Base-by-base conservation (phyloP, 768 basidiomycete genomes). In the Sarcodon sp. region DNA sequence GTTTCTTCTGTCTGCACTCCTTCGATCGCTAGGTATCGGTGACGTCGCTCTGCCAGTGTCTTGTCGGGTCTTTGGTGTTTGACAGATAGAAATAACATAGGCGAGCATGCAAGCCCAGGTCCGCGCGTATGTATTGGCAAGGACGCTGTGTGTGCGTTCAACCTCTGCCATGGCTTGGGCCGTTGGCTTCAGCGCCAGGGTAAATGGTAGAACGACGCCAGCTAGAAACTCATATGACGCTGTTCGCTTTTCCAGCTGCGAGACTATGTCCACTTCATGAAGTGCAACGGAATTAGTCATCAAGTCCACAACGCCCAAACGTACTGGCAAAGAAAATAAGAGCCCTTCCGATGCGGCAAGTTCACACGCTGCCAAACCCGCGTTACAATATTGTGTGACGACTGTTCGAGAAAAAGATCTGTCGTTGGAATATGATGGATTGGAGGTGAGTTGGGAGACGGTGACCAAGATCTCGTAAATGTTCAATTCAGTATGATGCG, bases 21-120 rank as follows among this genome's bases (percentile, higher is more conserved):
- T 27, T 27, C 21, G 21, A 27, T 27, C 21, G 21, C 21, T 27
- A 27, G 21, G 21, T 4, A 27, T 27, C 21, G 21, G 21, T 27
- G 21, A 27, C 21, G 21, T 27, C 21, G 21, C 21, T 27, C 21
- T 27, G 21, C 21, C 21, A 4, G 21, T 4, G 51, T 73, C 72
- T 27, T 65, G 66, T 7, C 75, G 72, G 54, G 16, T 27, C 39
- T 41, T 41, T 13, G 15, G 16, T 13, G 16, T 27, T 13, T 41
- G 39, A 50, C 76, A 81, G 6, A 73, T 72, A 5, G 68, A 58
- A 62, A 87, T 75, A 5, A 68, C 63, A 51, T 79, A 83, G 21
- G 72, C 66, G 31, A 86, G 59, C 13, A 88, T 62, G 10, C 81
- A 79, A 27, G 77, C 57, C 83, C 83, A 87, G 8, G 72, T 72